Conservation (phyloP, 345 rosid species). For the Hibiscus mutabilis region DNA sequence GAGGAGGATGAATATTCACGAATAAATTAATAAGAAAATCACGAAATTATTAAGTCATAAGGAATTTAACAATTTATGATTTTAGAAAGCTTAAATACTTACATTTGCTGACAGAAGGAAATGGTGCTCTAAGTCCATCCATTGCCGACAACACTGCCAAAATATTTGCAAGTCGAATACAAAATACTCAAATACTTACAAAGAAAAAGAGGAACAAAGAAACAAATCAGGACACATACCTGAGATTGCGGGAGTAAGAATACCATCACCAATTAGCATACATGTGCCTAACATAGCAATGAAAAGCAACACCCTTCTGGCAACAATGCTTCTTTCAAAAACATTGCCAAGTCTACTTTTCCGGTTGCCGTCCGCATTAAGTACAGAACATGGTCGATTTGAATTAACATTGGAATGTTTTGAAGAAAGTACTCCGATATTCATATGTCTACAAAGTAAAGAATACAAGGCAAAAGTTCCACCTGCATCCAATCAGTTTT, state of each 20-base stretch:
- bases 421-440: slow-evolving; percentile 43
- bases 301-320: slow-evolving; percentile 52
- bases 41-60: background rate
- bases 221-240: slow-evolving; percentile 31
- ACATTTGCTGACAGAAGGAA: slow-evolving; percentile 55
- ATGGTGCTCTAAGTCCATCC: slow-evolving; percentile 53
- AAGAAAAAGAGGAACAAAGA: background rate
- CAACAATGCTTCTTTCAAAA: slow-evolving; percentile 42
- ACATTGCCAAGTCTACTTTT: slow-evolving; percentile 31
- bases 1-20: background rate
- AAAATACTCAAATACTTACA: background rate
- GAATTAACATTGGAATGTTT: slow-evolving; percentile 22
- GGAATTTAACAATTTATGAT: too few species aligned
- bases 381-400: slow-evolving; percentile 5
- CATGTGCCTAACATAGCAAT: slow-evolving; percentile 81
- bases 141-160: slow-evolving; percentile 59
- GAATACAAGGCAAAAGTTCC: slow-evolving; percentile 88
- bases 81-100: slow-evolving; percentile 19
- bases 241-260: slow-evolving; percentile 86
- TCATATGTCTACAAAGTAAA: slow-evolving; percentile 64
- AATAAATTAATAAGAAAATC: too few species aligned
- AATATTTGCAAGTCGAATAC: slow-evolving; percentile 2
- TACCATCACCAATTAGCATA: slow-evolving; percentile 88
- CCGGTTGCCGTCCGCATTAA: slow-evolving; percentile 20
- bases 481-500: slow-evolving; percentile 40